phyloP scores from a whole-genome alignment of 345 rosid species.

The Abelmoschus esculentus region DNA sequence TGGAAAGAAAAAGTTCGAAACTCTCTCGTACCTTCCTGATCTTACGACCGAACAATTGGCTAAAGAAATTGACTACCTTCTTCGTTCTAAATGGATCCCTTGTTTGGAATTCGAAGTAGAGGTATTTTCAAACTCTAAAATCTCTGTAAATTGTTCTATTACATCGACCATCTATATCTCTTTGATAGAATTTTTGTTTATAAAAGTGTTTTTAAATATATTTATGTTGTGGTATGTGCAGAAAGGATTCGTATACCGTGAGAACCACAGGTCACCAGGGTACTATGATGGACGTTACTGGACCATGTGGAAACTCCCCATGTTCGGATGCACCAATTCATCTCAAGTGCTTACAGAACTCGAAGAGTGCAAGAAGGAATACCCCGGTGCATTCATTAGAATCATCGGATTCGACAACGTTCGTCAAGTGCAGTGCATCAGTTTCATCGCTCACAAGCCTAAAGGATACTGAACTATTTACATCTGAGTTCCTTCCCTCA shows the following conservation, averaged over 20 bases:
- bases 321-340: slow-evolving; percentile 42
- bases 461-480: background rate
- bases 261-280: slow-evolving; percentile 28
- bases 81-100: background rate
- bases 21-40: slow-evolving; percentile 38
- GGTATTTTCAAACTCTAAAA: slow-evolving; percentile 12
- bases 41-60: slow-evolving; percentile 21
- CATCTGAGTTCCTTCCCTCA: background rate
- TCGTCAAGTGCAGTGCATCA: slow-evolving; percentile 48
- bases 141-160: background rate
- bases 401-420: slow-evolving; percentile 39
- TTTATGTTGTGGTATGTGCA: background rate
- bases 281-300: slow-evolving; percentile 48
- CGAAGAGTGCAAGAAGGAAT: slow-evolving; percentile 24
- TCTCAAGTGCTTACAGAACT: slow-evolving; percentile 34
- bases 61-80: slow-evolving; percentile 29
- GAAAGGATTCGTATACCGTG: slow-evolving; percentile 32
- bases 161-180: too few species aligned
- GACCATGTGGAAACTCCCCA: slow-evolving; percentile 54
- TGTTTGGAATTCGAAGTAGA: slow-evolving; percentile 46
- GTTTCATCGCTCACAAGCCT: slow-evolving; percentile 35
- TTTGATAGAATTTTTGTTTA: background rate
- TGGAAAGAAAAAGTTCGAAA: slow-evolving; percentile 17
- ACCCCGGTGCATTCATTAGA: slow-evolving; percentile 25
- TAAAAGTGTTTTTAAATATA: background rate